phyloP scores from a whole-genome alignment of 179 eudicot genomes.

The Silene vulgaris region DNA sequence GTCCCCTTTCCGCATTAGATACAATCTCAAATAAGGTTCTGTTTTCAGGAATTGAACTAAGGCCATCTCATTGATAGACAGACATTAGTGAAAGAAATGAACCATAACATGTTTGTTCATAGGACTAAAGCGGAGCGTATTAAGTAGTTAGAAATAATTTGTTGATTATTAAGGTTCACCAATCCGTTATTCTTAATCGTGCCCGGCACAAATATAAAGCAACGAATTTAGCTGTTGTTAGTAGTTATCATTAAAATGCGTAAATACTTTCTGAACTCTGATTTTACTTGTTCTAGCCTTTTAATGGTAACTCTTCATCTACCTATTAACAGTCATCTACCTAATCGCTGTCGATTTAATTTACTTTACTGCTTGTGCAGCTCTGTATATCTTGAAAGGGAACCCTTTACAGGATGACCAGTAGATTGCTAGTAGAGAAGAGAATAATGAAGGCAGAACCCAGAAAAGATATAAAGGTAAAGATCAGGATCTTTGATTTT shows the following conservation, averaged over 20 bases:
- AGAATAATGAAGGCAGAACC: background rate
- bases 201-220: background rate
- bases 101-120: background rate
- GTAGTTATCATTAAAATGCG: background rate
- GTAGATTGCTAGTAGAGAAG: background rate
- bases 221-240: background rate
- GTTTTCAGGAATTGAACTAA: background rate
- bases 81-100: background rate
- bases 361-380: background rate
- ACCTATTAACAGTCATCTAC: background rate
- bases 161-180: background rate
- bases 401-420: conserved; percentile 12
- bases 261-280: background rate
- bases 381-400: background rate
- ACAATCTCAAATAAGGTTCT: too few relatives aligned
- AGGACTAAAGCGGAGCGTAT: background rate
- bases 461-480: conserved; percentile 1
- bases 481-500: conserved; percentile 2
- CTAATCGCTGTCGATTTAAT: background rate
- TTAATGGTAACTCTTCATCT: background rate
- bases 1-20: too few relatives aligned
- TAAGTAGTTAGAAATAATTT: background rate
- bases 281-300: background rate
- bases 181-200: conserved; percentile 2
- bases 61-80: background rate